These are phyloP conservation scores for Caloboletus inedulis DNA, from an alignment of 1,284 basidiomycete genomes.

Conservation along the genomic window DNA sequence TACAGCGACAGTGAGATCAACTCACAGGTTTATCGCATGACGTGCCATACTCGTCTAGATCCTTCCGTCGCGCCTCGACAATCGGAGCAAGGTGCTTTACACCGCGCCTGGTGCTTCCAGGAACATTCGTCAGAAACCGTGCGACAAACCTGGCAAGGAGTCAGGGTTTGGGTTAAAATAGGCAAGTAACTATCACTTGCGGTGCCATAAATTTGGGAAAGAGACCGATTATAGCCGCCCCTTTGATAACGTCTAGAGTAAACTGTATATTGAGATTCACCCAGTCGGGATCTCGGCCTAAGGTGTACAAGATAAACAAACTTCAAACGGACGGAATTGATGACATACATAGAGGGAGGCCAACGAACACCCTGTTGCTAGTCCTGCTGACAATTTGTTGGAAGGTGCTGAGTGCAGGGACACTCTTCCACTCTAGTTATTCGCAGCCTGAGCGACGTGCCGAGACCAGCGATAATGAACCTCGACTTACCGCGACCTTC, in stretches of 20 bases:
- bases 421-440: constrained; percentile 30
- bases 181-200: constrained; percentile 24
- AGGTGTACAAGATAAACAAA: background rate
- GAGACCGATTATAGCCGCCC: constrained; percentile 28
- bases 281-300: constrained; percentile 41
- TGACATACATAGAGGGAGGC: constrained; percentile 38
- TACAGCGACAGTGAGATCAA: background rate
- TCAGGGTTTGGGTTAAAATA: background rate
- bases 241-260: constrained; percentile 35
- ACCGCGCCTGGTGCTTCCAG: constrained; percentile 5
- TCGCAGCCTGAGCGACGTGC: background rate
- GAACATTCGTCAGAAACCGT: constrained; percentile 6
- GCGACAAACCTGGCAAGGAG: constrained; percentile 4
- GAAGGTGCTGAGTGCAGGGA: constrained; percentile 19
- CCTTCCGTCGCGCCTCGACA: constrained; percentile 35
- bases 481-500: constrained; percentile 16
- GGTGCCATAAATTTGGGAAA: constrained; percentile 40
- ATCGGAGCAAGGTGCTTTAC: constrained; percentile 33
- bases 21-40: constrained; percentile 38
- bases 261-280: constrained; percentile 34
- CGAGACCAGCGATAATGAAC: background rate
- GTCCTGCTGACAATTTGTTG: constrained; percentile 32
- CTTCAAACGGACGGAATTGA: background rate
- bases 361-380: constrained; percentile 41
- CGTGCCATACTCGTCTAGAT: constrained; percentile 31